Evolutionary conservation across 257 asterid genomes (phyloP), one percentile per base, ranked within the genome.

Genomic region (Avicennia marina): DNA sequence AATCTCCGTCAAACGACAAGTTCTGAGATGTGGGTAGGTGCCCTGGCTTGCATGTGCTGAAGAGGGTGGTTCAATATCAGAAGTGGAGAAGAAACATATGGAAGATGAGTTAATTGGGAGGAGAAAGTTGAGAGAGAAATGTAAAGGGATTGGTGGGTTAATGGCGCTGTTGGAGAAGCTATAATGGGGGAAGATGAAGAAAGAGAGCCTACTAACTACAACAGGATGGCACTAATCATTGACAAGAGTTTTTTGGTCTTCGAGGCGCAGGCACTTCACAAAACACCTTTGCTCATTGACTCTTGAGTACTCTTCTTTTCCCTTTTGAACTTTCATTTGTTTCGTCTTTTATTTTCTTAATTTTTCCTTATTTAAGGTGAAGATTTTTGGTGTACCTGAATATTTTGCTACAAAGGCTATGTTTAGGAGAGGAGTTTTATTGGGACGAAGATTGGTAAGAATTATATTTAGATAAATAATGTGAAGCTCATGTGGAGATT

Each of bases 101-200:
- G 82, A 72, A 33, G 83, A 76, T 11, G 91, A 71, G 18, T 20
- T 76, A 70, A 56, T 57, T 31, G 73, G 68, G 27, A 63, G 74
- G 27, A 69, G 55, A 56, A 61, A 48, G 26, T 13, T 49, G 68
- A 57, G 53, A 10, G 72, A 50, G 47, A 74, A 80, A 4, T 80
- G 90, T 67, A 26, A 53, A 20, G 89, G 58, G 31, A 41, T 7
- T 13, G 75, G 55, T 9, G 90, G 83, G 25, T 41, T 82, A 1
- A 85, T 65, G 6, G 96, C 78, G 74, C 6, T 79, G 70, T 51
- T 87, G 69, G 98, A 66, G 96, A 90, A 70, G 98, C 95, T 19
- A 84, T 90, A 10, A 84, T 87, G 95, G 95, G 96, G 19, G 96
- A 82, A 3, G 95, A 90, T 65, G 63, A 78, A 1, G 98, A 96